These are phyloP conservation scores for Auriscalpium vulgare DNA, from an alignment of 768 basidiomycete genomes.

Conservation along the genomic window DNA sequence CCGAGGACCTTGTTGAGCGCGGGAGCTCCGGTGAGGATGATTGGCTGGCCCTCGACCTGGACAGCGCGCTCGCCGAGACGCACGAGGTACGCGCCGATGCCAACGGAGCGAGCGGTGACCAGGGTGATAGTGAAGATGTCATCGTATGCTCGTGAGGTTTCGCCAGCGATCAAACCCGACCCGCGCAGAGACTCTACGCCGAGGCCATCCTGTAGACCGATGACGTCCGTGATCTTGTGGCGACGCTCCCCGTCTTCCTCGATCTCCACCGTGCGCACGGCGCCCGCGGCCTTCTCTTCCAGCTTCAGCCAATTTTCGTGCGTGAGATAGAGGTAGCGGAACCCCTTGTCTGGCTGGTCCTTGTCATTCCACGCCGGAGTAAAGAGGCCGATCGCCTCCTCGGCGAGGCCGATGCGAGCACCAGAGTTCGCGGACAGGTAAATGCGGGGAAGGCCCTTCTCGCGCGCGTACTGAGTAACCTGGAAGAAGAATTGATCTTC, in stretches of 20 bases:
- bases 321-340: conserved; percentile 93
- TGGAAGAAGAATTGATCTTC: conserved; percentile 98
- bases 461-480: conserved; percentile 88
- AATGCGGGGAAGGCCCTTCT: conserved; percentile 83
- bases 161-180: conserved; percentile 96
- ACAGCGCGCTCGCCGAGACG: conserved; percentile 96
- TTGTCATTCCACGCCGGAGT: conserved; percentile 86
- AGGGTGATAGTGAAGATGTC: conserved; percentile 99
- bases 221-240: conserved; percentile 92
- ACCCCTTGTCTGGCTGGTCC: conserved; percentile 83
- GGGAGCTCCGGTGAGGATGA: conserved; percentile 94
- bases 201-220: conserved; percentile 94
- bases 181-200: conserved; percentile 95
- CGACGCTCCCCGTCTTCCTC: conserved; percentile 81
- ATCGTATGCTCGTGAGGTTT: conserved; percentile 96
- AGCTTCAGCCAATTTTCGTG: conserved; percentile 85
- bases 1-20: conserved; percentile 99
- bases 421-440: conserved; percentile 99
- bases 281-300: conserved; percentile 73
- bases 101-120: conserved; percentile 96
- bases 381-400: conserved; percentile 84
- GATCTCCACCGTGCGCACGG: conserved; percentile 77
- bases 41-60: conserved; percentile 98
- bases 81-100: conserved; percentile 98
- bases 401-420: conserved; percentile 91